phyloP scores from a whole-genome alignment of 2,329 filamentous ascomycete species.

The Pseudogymnoascus sp. region DNA sequence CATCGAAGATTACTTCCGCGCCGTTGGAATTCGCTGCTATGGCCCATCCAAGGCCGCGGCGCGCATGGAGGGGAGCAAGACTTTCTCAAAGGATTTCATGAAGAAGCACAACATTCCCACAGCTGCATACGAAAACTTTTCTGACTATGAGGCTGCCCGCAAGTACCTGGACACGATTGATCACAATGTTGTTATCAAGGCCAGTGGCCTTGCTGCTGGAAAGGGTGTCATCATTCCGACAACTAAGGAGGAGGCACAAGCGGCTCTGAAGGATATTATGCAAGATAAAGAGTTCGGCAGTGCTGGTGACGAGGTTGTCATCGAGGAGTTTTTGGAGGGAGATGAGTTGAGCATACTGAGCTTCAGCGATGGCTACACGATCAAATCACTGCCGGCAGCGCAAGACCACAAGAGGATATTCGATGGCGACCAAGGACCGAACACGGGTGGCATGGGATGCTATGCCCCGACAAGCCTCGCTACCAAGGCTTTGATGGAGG shows the following conservation, averaged over 20 bases:
- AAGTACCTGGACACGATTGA: conserved; percentile 63
- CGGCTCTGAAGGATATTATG: conserved; percentile 85
- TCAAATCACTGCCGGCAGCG: conserved; percentile 76
- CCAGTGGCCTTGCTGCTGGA: conserved; percentile 80
- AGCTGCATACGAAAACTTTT: conserved; percentile 84
- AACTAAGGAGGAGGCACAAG: conserved; percentile 71
- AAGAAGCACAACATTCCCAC: conserved; percentile 82
- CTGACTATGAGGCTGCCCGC: conserved; percentile 61
- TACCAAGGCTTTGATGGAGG: conserved; percentile 61
- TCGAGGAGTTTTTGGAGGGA: conserved; percentile 86
- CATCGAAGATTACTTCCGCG: conserved; percentile 69
- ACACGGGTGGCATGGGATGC: conserved; percentile 96
- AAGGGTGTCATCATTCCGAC: conserved; percentile 76
- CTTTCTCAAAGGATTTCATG: conserved; percentile 98
- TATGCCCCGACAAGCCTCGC: conserved; percentile 85
- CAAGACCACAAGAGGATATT: conserved; percentile 96
- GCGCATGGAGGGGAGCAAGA: conserved; percentile 90
- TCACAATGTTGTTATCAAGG: conserved; percentile 86
- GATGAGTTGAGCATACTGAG: conserved; percentile 88
- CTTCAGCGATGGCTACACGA: conserved; percentile 82
- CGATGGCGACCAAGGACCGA: conserved; percentile 82
- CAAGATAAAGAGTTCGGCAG: conserved; percentile 74
- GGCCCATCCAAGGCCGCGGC: conserved; percentile 80
- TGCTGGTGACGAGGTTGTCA: conserved; percentile 84
- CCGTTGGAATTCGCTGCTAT: conserved; percentile 68